These are phyloP conservation scores for Piper longum DNA, from an alignment of 164 flowering plant species.

Conservation along the genomic window DNA sequence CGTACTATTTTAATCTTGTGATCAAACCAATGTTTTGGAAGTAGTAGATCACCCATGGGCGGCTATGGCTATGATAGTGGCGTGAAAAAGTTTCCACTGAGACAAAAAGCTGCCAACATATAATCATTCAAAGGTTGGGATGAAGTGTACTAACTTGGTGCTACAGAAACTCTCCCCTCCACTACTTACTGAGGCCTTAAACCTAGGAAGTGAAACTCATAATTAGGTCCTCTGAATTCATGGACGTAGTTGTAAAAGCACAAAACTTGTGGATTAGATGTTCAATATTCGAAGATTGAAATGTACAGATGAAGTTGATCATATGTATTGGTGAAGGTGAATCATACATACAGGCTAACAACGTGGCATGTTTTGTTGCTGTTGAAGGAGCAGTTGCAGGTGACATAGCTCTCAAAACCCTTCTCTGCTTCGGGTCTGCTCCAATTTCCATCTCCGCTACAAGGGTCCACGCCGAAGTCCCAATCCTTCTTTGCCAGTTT, in stretches of 20 bases:
- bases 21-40: no score
- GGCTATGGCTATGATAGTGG: no score
- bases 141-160: no score
- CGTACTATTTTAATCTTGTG: no score
- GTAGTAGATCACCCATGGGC: no score
- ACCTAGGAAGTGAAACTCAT: no score
- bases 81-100: no score
- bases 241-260: not conserved
- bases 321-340: not conserved
- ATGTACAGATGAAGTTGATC: not conserved
- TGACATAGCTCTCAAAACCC: slow-evolving; percentile 36
- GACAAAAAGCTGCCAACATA: no score
- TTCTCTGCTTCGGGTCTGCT: slow-evolving; percentile 3
- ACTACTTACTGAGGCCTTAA: no score
- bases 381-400: slow-evolving; percentile 45
- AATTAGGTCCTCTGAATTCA: no score
- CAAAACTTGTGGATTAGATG: not conserved
- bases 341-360: slow-evolving; percentile 28
- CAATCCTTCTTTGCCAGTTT: slow-evolving; percentile 53
- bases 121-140: no score
- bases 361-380: slow-evolving; percentile 41
- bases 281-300: not conserved
- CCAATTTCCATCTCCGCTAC: slow-evolving; percentile 29
- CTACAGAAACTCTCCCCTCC: no score
- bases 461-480: slow-evolving; percentile 16